A percentile compares a stretch with the other conserved stretches of the same genome.
phyloP scores from a whole-genome alignment of 1,284 basidiomycete genomes.

The Anthracocystis panici-leucophaei region DNA sequence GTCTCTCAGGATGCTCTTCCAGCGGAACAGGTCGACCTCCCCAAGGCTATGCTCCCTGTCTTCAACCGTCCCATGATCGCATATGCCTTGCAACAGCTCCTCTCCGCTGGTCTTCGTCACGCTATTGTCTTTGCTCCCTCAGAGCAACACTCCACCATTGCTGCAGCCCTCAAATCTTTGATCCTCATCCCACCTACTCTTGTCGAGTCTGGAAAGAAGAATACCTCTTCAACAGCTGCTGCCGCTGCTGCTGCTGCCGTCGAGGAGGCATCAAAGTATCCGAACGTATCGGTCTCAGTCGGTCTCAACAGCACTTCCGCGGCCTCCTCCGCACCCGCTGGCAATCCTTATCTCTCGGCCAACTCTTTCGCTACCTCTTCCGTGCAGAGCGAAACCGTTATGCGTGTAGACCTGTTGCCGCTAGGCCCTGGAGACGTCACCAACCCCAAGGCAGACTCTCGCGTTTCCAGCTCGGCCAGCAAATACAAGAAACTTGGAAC shows the following conservation, averaged over 20 bases:
- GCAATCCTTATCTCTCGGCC: conserved; percentile 34
- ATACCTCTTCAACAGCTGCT: conserved; percentile 33
- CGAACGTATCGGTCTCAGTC: conserved; percentile 56
- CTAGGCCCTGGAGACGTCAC: conserved; percentile 56
- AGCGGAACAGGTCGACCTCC: conserved; percentile 37
- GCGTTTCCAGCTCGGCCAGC: conserved; percentile 21
- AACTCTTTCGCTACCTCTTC: conserved; percentile 40
- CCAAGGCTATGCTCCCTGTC: conserved; percentile 68
- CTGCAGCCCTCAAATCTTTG: conserved; percentile 59
- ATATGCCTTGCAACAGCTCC: conserved; percentile 64
- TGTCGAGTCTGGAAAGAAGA: conserved; percentile 38
- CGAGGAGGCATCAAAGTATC: conserved; percentile 40
- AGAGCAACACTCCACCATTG: conserved; percentile 58
- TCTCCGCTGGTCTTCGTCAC: conserved; percentile 59
- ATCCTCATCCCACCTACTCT: conserved; percentile 54
- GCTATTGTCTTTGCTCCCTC: conserved; percentile 64
- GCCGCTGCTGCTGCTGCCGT: conserved; percentile 41
- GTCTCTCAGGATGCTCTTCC: conserved; percentile 10
- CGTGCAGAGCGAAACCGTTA: conserved; percentile 41
- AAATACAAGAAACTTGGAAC: conserved; percentile 60
- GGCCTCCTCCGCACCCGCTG: conserved; percentile 18
- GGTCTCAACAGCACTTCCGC: conserved; percentile 44
- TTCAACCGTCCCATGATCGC: conserved; percentile 67
- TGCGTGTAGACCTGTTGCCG: conserved; percentile 63
- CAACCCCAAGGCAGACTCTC: conserved; percentile 18